Conservation (phyloP, 768 basidiomycete species). For the Mycena haematopus region DNA sequence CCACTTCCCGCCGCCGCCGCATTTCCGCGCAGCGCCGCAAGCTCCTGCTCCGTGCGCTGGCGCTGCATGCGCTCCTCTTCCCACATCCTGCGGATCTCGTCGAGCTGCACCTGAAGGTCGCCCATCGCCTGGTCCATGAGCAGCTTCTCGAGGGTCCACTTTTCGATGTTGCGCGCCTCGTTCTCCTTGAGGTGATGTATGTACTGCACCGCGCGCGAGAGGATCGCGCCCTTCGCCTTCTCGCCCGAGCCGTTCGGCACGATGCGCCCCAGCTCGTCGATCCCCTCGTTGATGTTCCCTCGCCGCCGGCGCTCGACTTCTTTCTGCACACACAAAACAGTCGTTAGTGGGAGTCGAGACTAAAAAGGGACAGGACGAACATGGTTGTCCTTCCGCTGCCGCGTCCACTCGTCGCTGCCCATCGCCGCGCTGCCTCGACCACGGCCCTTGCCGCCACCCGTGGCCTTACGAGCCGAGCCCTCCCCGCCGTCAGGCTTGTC, state of each 20-base stretch:
- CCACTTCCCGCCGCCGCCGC: constrained; percentile 46
- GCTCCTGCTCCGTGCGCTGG: constrained; percentile 67
- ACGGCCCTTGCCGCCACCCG: constrained; percentile 49
- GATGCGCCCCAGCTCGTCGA: constrained; percentile 88
- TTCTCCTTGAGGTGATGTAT: constrained; percentile 92
- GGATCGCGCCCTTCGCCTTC: constrained; percentile 89
- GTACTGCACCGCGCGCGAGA: constrained; percentile 88
- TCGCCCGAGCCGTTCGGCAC: constrained; percentile 89
- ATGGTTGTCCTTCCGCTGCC: constrained; percentile 84
- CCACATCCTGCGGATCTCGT: constrained; percentile 80
- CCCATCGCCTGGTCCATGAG: constrained; percentile 94
- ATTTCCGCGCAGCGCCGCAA: constrained; percentile 59
- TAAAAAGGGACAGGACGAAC: constrained; percentile 45
- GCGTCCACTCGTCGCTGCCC: constrained; percentile 80
- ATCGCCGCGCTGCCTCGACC: constrained; percentile 63
- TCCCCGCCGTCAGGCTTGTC: constrained; percentile 33
- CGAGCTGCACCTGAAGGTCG: constrained; percentile 82
- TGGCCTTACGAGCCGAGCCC: constrained; percentile 34
- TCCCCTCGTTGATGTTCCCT: constrained; percentile 97
- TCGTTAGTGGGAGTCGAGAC: neutral
- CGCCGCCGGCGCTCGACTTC: constrained; percentile 95
- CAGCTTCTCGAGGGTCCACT: constrained; percentile 92
- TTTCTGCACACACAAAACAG: constrained; percentile 65
- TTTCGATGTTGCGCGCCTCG: constrained; percentile 89
- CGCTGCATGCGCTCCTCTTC: constrained; percentile 75